Conservation (phyloP, 257 asterid species). For the Solanum ossicruentum region DNA sequence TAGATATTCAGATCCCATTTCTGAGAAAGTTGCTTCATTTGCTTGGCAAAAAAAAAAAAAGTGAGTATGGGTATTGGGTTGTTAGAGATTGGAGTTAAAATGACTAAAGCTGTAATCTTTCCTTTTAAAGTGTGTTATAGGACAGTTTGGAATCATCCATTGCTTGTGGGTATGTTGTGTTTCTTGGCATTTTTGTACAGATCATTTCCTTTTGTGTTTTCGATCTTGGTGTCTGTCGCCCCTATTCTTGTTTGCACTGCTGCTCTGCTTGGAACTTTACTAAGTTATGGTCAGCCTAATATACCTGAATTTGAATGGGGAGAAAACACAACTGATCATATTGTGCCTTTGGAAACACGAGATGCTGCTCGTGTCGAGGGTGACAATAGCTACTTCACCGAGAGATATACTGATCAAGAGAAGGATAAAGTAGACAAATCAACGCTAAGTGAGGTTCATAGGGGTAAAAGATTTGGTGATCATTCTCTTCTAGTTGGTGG, state of each 20-base stretch:
- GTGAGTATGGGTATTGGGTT: slow-evolving; percentile 32
- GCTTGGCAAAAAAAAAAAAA: not conserved
- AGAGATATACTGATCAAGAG: slow-evolving; percentile 27
- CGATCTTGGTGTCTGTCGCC: slow-evolving; percentile 56
- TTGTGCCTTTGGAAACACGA: slow-evolving; percentile 21
- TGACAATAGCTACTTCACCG: slow-evolving; percentile 15
- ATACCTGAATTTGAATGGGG: slow-evolving; percentile 59
- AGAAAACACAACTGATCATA: slow-evolving; percentile 18
- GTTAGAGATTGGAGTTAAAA: slow-evolving; percentile 38
- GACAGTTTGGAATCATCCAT: slow-evolving; percentile 69
- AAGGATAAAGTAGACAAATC: slow-evolving; percentile 12
- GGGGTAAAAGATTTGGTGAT: slow-evolving; percentile 21
- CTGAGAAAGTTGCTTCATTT: not conserved
- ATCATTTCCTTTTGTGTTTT: slow-evolving; percentile 61
- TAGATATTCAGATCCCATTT: not conserved
- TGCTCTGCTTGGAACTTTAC: slow-evolving; percentile 67
- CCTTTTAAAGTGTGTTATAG: slow-evolving; percentile 31
- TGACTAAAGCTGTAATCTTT: slow-evolving; percentile 39
- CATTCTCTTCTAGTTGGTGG: slow-evolving; percentile 21
- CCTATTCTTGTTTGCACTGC: slow-evolving; percentile 88
- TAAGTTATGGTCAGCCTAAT: slow-evolving; percentile 73
- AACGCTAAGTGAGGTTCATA: slow-evolving; percentile 6
- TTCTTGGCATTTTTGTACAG: slow-evolving; percentile 53
- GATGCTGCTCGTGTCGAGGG: slow-evolving; percentile 23
- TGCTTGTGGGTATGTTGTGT: slow-evolving; percentile 53